Evolutionary conservation across 805 yeast species (phyloP), one percentile per base, ranked within the genome.

Genomic region (Debaryomyces prosopidis): DNA sequence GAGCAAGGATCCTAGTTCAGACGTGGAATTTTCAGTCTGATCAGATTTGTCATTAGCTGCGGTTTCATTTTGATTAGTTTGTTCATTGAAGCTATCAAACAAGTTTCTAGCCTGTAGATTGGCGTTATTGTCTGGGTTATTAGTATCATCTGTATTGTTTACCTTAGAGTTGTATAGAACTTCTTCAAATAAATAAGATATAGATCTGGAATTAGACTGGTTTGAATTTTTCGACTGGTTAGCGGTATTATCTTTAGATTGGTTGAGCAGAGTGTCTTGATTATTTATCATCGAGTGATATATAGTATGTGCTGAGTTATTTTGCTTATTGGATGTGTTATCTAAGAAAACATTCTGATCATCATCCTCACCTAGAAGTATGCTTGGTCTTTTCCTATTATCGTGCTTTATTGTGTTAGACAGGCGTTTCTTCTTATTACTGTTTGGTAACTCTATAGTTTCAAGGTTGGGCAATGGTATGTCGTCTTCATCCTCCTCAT

Each of bases 291-390:
- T 37, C 11, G 71, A 62, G 47, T 66, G 72, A 50, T 64, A 67
- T 15, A 64, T 48, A 1, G 73, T 67, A 5, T 68, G 58, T n/a
- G 54, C 57, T 3, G 66, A 57, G 35, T 47, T 53, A 41, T 45
- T 52, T 19, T 47, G 43, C 49, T 44, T 42, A 11, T 43, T 46
- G 27, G 50, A 31, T 27, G 45, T 40, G 12, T 43, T 54, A 19
- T 68, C 74, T 42, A 68, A 52, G 44, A 71, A 69, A 11, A 69
- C 68, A 45, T 69, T 69, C 18, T 60, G 64, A 23, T 57, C 58
- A 39, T 58, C 65, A 28, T 57, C 57, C 20, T 50, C 47, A 6
- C 36, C 50, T 4, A 46, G 35, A 10, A 27, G 18, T 7, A 39
- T 14, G 36, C 43, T 54, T 5, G 51, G 26, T 35, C 48, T 51